phyloP scores from a whole-genome alignment of 371 early-diverging fungal species.

The Amoeboaphelidium protococcarum region DNA sequence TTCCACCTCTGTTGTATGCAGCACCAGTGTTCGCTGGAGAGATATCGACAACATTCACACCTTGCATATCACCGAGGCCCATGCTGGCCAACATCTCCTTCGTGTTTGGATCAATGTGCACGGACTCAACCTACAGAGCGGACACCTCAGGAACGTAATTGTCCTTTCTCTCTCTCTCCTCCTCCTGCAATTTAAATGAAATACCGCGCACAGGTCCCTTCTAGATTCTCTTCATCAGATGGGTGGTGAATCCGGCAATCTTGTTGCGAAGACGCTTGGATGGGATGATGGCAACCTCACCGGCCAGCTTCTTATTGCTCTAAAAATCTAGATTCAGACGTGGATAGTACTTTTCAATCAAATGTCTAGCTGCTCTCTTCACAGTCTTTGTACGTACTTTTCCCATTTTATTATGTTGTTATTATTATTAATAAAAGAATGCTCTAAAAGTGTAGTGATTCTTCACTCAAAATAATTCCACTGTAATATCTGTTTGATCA shows the following conservation, averaged over 20 bases:
- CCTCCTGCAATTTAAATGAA: conserved; percentile 99
- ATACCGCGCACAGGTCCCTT: conserved; percentile 98
- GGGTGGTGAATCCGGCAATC: conserved; percentile 99
- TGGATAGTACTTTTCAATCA: conserved; percentile 99
- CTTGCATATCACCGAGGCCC: background rate
- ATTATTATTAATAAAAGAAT: background rate
- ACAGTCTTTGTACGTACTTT: conserved; percentile 74
- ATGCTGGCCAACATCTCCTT: background rate
- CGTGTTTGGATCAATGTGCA: conserved; percentile 92
- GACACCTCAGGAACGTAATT: conserved; percentile 98
- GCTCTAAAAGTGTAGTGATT: background rate
- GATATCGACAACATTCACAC: no score
- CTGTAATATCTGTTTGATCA: background rate
- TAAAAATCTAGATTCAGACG: conserved; percentile 98
- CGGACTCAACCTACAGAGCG: conserved; percentile 73
- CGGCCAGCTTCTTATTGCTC: conserved; percentile 97
- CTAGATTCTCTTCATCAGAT: conserved; percentile 98
- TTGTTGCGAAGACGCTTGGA: conserved; percentile 99
- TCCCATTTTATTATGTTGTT: background rate
- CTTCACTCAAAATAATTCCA: background rate
- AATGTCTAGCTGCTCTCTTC: conserved; percentile 97
- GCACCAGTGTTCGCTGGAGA: no score
- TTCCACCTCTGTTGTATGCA: no score
- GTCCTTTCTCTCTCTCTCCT: conserved; percentile 99
- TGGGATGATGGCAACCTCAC: conserved; percentile 92